Evolutionary conservation across 2,329 filamentous ascomycete species (phyloP).

Genomic region (Colletotrichum somersetense): DNA sequence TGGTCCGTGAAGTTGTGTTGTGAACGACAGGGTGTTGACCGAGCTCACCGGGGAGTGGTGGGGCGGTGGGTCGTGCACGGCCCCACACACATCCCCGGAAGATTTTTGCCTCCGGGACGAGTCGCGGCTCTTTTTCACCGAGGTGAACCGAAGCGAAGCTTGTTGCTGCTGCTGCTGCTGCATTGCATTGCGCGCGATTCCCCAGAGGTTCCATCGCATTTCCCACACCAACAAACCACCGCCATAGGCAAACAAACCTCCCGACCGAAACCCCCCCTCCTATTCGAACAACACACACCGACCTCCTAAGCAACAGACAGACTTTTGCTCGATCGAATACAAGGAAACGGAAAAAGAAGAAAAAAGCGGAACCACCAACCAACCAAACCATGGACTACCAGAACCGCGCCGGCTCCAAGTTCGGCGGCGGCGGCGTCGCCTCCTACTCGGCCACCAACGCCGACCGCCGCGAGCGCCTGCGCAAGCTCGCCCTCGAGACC

Average conservation of each 20-base stretch:
- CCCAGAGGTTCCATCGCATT: neutral
- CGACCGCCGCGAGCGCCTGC: conserved; percentile 95
- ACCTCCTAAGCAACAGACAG: neutral
- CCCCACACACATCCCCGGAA: conserved; percentile 5
- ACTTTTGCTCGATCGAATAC: neutral
- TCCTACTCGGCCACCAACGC: conserved; percentile 94
- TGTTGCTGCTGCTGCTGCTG: too few relatives aligned
- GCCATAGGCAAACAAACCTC: too few relatives aligned
- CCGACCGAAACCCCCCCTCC: too few relatives aligned
- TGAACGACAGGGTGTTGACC: neutral
- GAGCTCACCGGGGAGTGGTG: neutral
- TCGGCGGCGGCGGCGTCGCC: conserved; percentile 96
- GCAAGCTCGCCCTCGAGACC: conserved; percentile 97
- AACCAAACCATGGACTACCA: conserved; percentile 72
- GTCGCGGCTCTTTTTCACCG: conserved; percentile 11
- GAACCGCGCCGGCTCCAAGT: conserved; percentile 97
- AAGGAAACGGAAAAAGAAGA: neutral
- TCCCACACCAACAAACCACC: conserved; percentile 1
- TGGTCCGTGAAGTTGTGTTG: neutral
- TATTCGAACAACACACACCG: neutral
- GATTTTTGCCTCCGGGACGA: conserved; percentile 10
- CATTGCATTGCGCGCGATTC: neutral
- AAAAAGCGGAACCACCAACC: neutral
- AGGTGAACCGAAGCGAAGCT: conserved; percentile 5
- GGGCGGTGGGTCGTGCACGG: neutral